phyloP scores from a whole-genome alignment of 2,329 filamentous ascomycete species.

The Bipolaris zeicola region DNA sequence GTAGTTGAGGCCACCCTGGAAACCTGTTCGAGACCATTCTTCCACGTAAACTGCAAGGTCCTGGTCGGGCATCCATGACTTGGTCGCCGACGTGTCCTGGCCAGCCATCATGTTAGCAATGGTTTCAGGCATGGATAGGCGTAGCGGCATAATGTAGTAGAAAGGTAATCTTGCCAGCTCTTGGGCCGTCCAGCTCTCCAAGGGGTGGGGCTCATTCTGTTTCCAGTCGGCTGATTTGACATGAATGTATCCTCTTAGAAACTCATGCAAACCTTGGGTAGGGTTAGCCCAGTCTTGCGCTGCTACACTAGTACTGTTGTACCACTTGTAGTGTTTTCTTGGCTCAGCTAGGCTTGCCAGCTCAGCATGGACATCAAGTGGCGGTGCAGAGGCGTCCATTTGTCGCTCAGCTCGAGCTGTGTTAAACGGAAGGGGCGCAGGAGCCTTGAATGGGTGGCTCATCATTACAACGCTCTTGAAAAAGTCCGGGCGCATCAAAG shows the following conservation, averaged over 20 bases:
- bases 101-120: slow-evolving; percentile 61
- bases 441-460: slow-evolving; percentile 67
- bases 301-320: slow-evolving; percentile 60
- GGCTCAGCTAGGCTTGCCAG: slow-evolving; percentile 62
- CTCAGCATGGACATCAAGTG: slow-evolving; percentile 60
- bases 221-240: slow-evolving; percentile 69
- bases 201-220: slow-evolving; percentile 59
- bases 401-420: slow-evolving; percentile 41
- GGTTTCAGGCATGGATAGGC: slow-evolving; percentile 63
- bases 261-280: slow-evolving; percentile 60
- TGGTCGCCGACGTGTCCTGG: slow-evolving; percentile 55
- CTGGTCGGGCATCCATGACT: slow-evolving; percentile 62
- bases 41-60: slow-evolving; percentile 65
- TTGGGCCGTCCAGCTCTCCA: slow-evolving; percentile 62
- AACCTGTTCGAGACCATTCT: slow-evolving; percentile 67
- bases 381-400: slow-evolving; percentile 17
- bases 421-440: slow-evolving; percentile 57
- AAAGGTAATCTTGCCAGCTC: slow-evolving; percentile 66
- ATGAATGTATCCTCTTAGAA: slow-evolving; percentile 70
- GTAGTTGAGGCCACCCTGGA: slow-evolving; percentile 71
- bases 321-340: slow-evolving; percentile 73
- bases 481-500: slow-evolving; percentile 67
- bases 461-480: slow-evolving; percentile 67
- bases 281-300: slow-evolving; percentile 56
- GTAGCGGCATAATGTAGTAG: slow-evolving; percentile 70